phyloP scores from a whole-genome alignment of 768 basidiomycete genomes.

The Pleurotus djamor region DNA sequence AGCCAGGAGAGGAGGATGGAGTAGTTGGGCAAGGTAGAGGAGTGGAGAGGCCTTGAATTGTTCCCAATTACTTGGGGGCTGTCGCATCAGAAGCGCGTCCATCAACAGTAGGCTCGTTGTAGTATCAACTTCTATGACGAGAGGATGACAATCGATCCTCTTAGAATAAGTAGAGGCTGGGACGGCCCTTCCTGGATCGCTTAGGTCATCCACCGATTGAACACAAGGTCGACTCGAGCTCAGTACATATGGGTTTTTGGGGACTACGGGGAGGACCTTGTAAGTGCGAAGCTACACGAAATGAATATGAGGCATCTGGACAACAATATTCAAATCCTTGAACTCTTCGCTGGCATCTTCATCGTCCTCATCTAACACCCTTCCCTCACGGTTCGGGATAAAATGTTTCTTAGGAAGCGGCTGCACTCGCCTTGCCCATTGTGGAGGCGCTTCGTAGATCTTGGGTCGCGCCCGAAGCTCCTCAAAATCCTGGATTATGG shows the following conservation, averaged over 20 bases:
- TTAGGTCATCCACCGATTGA: no score
- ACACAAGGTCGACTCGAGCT: no score
- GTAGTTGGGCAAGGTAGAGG: background rate
- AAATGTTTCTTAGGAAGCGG: conserved; percentile 13
- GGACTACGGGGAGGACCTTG: background rate
- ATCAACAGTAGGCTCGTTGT: background rate
- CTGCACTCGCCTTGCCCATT: conserved; percentile 19
- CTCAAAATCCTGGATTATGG: conserved; percentile 26
- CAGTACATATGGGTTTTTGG: no score
- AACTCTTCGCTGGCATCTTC: conserved; percentile 8
- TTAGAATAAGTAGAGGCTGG: no score
- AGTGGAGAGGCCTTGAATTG: background rate
- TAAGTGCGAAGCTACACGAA: background rate
- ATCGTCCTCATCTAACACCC: background rate
- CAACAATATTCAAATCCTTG: conserved; percentile 8
- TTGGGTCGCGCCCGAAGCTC: conserved; percentile 24
- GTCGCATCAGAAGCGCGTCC: background rate
- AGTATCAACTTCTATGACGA: no score
- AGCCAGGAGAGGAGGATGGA: conserved; percentile 8
- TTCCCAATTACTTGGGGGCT: background rate
- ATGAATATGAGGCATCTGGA: conserved; percentile 7
- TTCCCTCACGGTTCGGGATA: conserved; percentile 16
- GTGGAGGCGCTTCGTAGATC: conserved; percentile 21
- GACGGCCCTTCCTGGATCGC: no score
- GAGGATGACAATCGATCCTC: no score